A percentile compares a stretch with the other conserved stretches of the same genome.
Evolutionary conservation across 768 basidiomycete genomes (phyloP).

Genomic region (Trametes coccinea): DNA sequence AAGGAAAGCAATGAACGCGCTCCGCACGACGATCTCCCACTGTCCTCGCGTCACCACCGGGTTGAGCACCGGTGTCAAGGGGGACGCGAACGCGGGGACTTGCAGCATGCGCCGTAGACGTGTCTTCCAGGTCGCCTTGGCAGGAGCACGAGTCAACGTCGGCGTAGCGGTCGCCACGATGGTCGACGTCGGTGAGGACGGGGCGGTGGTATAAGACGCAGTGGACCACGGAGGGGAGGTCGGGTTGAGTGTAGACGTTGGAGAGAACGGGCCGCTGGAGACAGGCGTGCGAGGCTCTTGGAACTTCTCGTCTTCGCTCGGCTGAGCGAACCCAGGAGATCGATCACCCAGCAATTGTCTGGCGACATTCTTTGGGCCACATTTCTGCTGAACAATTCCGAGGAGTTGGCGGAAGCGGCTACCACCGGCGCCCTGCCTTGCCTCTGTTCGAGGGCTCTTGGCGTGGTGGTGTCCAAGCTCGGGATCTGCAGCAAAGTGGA

Average conservation of each 20-base stretch:
- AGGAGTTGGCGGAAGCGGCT: constrained; percentile 16
- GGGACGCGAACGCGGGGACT: constrained; percentile 72
- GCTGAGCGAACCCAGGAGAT: background rate
- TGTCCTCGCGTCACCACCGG: constrained; percentile 76
- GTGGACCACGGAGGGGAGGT: constrained; percentile 5
- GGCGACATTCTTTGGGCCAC: constrained; percentile 31
- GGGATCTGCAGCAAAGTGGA: constrained; percentile 10
- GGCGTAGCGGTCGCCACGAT: background rate
- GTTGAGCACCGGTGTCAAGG: constrained; percentile 68
- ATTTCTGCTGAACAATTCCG: constrained; percentile 24
- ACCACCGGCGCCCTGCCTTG: background rate
- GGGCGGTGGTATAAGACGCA: background rate
- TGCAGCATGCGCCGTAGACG: constrained; percentile 48
- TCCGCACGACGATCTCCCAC: constrained; percentile 80
- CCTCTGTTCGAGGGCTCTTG: background rate
- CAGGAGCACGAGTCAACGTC: background rate
- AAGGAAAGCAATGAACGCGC: constrained; percentile 49
- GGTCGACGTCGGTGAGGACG: constrained; percentile 12
- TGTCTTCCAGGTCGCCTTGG: constrained; percentile 26
- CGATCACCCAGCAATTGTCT: constrained; percentile 9
- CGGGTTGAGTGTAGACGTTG: constrained; percentile 12
- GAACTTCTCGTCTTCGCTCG: constrained; percentile 2
- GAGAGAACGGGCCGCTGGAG: constrained; percentile 12
- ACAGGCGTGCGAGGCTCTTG: constrained; percentile 7
- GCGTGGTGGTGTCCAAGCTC: background rate